Conservation (phyloP, 257 asterid species). For the Solanum etuberosum region DNA sequence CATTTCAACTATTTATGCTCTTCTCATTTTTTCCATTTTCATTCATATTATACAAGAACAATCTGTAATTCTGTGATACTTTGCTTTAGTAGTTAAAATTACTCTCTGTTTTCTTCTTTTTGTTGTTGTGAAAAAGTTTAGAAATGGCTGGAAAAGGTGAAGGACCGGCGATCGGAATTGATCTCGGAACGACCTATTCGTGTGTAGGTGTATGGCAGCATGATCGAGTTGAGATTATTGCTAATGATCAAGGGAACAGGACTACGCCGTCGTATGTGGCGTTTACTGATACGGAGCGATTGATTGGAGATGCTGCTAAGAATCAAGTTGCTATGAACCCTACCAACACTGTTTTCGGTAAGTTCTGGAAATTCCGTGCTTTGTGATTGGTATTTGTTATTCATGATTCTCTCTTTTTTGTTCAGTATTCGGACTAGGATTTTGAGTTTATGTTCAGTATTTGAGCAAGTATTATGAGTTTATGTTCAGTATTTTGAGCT, state of each 20-base stretch:
- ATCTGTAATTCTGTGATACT: neutral
- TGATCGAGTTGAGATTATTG: conserved; percentile 26
- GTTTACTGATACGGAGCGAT: conserved; percentile 27
- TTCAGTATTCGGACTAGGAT: neutral
- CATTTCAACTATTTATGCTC: neutral
- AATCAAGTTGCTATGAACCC: conserved; percentile 41
- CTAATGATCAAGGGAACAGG: conserved; percentile 28
- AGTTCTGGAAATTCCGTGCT: neutral
- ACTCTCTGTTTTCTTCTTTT: neutral
- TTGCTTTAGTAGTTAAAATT: neutral
- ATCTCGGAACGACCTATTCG: conserved; percentile 27
- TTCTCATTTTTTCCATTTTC: neutral
- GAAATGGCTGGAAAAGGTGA: conserved; percentile 23
- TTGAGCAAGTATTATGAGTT: neutral
- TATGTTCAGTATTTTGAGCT: neutral
- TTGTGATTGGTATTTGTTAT: neutral
- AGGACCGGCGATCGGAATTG: conserved; percentile 30
- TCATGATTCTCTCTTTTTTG: neutral
- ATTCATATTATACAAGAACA: neutral
- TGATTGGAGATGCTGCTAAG: conserved; percentile 37
- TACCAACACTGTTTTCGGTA: conserved; percentile 30
- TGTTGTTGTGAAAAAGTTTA: neutral
- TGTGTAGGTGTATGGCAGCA: conserved; percentile 34
- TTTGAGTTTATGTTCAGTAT: neutral
- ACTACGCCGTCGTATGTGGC: conserved; percentile 37